phyloP scores from a whole-genome alignment of 257 asterid genomes.

The Osmanthus fragrans region DNA sequence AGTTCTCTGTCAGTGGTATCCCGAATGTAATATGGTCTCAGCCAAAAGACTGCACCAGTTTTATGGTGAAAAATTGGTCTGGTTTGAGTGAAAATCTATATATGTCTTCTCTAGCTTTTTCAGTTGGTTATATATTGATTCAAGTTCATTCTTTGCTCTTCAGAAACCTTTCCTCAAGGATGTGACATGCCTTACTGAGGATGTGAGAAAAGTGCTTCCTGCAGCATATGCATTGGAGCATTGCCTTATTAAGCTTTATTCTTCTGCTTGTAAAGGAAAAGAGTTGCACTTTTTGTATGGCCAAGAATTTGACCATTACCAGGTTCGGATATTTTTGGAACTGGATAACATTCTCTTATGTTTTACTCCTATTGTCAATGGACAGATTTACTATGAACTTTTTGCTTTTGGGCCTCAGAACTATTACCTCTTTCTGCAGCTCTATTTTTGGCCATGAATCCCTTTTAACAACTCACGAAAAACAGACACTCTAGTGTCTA shows the following conservation, averaged over 20 bases:
- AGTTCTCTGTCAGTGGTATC: slow-evolving; percentile 66
- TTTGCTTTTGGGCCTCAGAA: slow-evolving; percentile 16
- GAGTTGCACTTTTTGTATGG: slow-evolving; percentile 24
- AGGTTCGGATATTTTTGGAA: slow-evolving; percentile 40
- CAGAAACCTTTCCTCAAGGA: slow-evolving; percentile 78
- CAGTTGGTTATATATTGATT: slow-evolving; percentile 23
- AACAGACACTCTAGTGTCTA: neutral
- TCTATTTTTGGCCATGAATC: neutral
- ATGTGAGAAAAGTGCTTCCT: slow-evolving; percentile 78
- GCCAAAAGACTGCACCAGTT: slow-evolving; percentile 68
- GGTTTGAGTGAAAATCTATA: slow-evolving; percentile 23
- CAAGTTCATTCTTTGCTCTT: slow-evolving; percentile 25
- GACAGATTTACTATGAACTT: slow-evolving; percentile 16
- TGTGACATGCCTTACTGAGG: slow-evolving; percentile 65
- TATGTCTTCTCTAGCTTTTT: slow-evolving; percentile 21
- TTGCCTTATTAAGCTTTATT: slow-evolving; percentile 57
- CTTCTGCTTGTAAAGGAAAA: slow-evolving; percentile 53
- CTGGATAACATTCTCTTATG: slow-evolving; percentile 10
- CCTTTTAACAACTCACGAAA: slow-evolving; percentile 9
- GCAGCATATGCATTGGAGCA: slow-evolving; percentile 79
- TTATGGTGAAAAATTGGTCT: slow-evolving; percentile 91
- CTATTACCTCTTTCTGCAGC: neutral
- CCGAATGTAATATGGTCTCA: slow-evolving; percentile 63
- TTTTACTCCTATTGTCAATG: slow-evolving; percentile 11
- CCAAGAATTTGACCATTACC: slow-evolving; percentile 57